Evolutionary conservation across 768 basidiomycete genomes (phyloP), one percentile per base, ranked within the genome.

Genomic region (Porpolomopsis calyptriformis): DNA sequence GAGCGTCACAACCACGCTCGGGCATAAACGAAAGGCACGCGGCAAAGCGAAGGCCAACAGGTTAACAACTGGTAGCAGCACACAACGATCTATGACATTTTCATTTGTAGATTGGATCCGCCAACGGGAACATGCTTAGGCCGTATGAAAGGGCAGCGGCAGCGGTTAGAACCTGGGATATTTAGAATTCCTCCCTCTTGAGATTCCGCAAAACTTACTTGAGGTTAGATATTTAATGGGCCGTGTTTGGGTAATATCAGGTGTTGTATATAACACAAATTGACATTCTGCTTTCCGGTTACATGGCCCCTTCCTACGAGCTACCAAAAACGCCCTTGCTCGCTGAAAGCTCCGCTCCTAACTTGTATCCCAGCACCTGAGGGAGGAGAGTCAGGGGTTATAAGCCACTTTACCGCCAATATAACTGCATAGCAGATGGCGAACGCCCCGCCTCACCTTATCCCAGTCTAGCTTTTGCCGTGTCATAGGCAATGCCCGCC

Each of bases 381-480:
- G 31, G 35, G 1, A 4, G 19, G 33, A 3, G 31, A 31, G 10
- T 16, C 33, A 16, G 24, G n/a, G n/a, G n/a, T n/a, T n/a, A 46
- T 10, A 52, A 16, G 27, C 9, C 48, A 6, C 35, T n/a, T 22
- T 19, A 8, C 3, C 43, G 26, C 22, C 41, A 40, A 5, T n/a
- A n/a, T n/a, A n/a, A n/a, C n/a, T n/a, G n/a, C n/a, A n/a, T n/a
- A n/a, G n/a, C n/a, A n/a, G n/a, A n/a, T n/a, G n/a, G n/a, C n/a
- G n/a, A n/a, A n/a, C n/a, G n/a, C n/a, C n/a, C n/a, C n/a, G 27
- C 36, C 68, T 9, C 46, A 86, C 89, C 73, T 82, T 89, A 51
- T 94, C 91, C 94, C 96, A 99, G 49, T 98, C 92, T 29, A 98
- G 63, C 64, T 97, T 97, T 59, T 89, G 86, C 54, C 89, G 74